phyloP scores from a whole-genome alignment of 1,284 basidiomycete species.

The Austroboletus niveus region DNA sequence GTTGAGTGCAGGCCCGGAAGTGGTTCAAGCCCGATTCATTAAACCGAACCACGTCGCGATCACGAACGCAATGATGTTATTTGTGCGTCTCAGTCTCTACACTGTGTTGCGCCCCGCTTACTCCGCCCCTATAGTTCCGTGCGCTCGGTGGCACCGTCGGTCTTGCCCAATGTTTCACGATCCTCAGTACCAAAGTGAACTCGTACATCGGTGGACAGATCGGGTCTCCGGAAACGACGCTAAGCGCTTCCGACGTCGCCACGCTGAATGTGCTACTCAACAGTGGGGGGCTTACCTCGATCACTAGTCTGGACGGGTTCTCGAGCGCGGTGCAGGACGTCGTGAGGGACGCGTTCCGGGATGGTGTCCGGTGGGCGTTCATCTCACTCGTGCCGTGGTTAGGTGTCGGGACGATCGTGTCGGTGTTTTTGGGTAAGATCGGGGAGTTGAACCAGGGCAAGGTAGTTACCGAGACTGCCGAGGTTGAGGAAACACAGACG shows the following conservation, averaged over 20 bases:
- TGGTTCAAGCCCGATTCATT: constrained; percentile 46
- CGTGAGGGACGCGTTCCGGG: constrained; percentile 40
- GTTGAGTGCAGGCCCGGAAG: constrained; percentile 38
- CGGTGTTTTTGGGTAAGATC: constrained; percentile 41
- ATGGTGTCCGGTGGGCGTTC: constrained; percentile 44
- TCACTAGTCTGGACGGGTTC: constrained; percentile 37
- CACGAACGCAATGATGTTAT: constrained; percentile 42
- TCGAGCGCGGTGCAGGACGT: constrained; percentile 34
- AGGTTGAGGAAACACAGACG: no score
- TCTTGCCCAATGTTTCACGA: constrained; percentile 48
- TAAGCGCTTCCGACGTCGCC: constrained; percentile 29
- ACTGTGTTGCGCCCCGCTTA: neutral
- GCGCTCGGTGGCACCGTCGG: constrained; percentile 51
- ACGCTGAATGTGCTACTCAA: constrained; percentile 22
- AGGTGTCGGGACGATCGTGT: constrained; percentile 34
- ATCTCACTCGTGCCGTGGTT: constrained; percentile 49
- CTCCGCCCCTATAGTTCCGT: constrained; percentile 35
- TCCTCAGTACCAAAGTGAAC: constrained; percentile 44
- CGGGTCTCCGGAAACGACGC: constrained; percentile 25
- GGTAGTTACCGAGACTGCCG: neutral
- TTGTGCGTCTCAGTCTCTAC: constrained; percentile 32
- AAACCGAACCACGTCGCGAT: constrained; percentile 42
- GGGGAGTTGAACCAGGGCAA: constrained; percentile 12
- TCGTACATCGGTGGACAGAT: constrained; percentile 29
- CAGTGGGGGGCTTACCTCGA: constrained; percentile 29